Conservation (phyloP, 192 early-diverging fungal species). For the Diversispora eburnea region DNA sequence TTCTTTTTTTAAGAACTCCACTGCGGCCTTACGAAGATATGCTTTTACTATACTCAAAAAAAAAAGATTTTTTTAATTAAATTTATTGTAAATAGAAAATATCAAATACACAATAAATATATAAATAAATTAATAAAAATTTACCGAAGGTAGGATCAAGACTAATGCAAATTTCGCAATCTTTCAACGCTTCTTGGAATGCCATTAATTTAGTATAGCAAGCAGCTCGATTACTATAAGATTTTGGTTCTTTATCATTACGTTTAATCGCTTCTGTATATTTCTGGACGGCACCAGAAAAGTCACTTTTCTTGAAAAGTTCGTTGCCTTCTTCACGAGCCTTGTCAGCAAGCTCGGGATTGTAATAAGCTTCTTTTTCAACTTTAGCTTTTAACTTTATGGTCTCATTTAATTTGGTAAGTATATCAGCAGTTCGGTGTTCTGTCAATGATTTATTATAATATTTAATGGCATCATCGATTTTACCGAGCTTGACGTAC, state of each 20-base stretch:
- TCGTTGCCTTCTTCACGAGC: conserved; percentile 93
- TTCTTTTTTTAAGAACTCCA: conserved; percentile 86
- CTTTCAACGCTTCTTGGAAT: conserved; percentile 89
- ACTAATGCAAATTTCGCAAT: conserved; percentile 84
- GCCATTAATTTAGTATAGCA: conserved; percentile 95
- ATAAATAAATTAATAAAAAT: not conserved
- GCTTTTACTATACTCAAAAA: conserved; percentile 62
- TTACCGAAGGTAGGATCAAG: conserved; percentile 79
- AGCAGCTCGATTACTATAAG: conserved; percentile 95
- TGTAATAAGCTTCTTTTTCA: conserved; percentile 83
- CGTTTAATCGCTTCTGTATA: conserved; percentile 98
- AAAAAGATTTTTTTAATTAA: not conserved
- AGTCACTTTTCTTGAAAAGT: conserved; percentile 87
- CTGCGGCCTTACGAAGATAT: conserved; percentile 92
- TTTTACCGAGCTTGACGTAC: conserved; percentile 74
- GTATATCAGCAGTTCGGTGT: conserved; percentile 89
- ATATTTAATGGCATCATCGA: conserved; percentile 85
- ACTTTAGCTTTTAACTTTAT: conserved; percentile 78
- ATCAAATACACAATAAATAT: not conserved
- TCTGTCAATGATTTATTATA: conserved; percentile 92
- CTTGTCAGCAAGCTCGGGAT: conserved; percentile 78
- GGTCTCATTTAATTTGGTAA: conserved; percentile 80
- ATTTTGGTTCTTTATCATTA: conserved; percentile 82
- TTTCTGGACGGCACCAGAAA: conserved; percentile 79
- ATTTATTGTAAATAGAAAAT: not conserved